Percentiles rank a stretch among this genome's conserved stretches.
These are phyloP conservation scores for Cucumis sativus DNA, from an alignment of 306 rosid genomes.

Conservation along the genomic window Cucumber_9930_V3 NC_026655.2:19883001-19883500, in stretches of 20 bases:
- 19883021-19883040: background rate
- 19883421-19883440: slow-evolving; percentile 96
- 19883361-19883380: slow-evolving; percentile 65
- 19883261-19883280: background rate
- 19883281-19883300: background rate
- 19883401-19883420: slow-evolving; percentile 88
- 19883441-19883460: slow-evolving; percentile 64
- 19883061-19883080: slow-evolving; percentile 10
- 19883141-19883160: slow-evolving; percentile 91
- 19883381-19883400: slow-evolving; percentile 85
- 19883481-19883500: background rate
- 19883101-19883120: slow-evolving; percentile 81
- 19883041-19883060: background rate
- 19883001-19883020: background rate
- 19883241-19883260: background rate
- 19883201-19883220: background rate
- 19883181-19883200: background rate
- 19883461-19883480: slow-evolving; percentile 58
- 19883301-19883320: slow-evolving; percentile 29
- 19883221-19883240: background rate
- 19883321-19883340: slow-evolving; percentile 94
- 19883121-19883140: slow-evolving; percentile 69
- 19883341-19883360: slow-evolving; percentile 95
- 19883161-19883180: slow-evolving; percentile 10
- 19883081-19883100: slow-evolving; percentile 92